Base-by-base conservation (phyloP, 495 filamentous ascomycete genomes). In the Beverwykella pulmonaria region DNA sequence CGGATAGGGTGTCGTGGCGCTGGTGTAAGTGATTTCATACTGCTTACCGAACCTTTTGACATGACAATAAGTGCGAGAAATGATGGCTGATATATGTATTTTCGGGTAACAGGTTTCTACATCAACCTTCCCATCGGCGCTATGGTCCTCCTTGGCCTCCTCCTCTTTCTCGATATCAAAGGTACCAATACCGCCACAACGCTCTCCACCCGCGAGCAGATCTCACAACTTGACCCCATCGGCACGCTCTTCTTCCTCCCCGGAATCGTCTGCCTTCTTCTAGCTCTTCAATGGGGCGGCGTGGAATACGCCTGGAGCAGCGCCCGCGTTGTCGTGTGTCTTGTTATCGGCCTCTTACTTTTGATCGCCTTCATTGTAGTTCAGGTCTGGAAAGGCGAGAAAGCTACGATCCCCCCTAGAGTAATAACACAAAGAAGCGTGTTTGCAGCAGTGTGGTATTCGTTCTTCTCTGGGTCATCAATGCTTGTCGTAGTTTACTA, bases 281-380 rank as follows among this genome's bases (percentile, higher is more conserved):
- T 81, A 1, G 77, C 77, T 0, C 70, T 81, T 12, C 75, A 93
- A 74, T 96, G 92, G 91, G 92, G 91, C 49, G 92, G 91, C 5
- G 81, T 81, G 0, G 82, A 77, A 32, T 91, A 92, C 65, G 58
- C 76, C 0, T 94, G 91, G 91, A 71, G 62, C 54, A 80, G 80
- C 64, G 84, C 80, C 46, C 84, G 86, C 14, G 86, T 92, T 68
- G 88, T 93, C 55, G 82, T 81, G 1, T 79, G 93, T 2, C 86
- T 94, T 52, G 81, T 90, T 15, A 2, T 60, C 12, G 36, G 15
- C 1, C 2, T 39, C 19, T n/a, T 60, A 12, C 41, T 60, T 19
- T 14, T 60, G 5, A 4, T 49, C 9, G 39, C 12, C 19, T 60
- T 60, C 30, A 22, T 47, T 10, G 22, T 1, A 5, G 39, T 60